phyloP scores from a whole-genome alignment of 179 eudicot species.

The Actinidia arguta region DNA sequence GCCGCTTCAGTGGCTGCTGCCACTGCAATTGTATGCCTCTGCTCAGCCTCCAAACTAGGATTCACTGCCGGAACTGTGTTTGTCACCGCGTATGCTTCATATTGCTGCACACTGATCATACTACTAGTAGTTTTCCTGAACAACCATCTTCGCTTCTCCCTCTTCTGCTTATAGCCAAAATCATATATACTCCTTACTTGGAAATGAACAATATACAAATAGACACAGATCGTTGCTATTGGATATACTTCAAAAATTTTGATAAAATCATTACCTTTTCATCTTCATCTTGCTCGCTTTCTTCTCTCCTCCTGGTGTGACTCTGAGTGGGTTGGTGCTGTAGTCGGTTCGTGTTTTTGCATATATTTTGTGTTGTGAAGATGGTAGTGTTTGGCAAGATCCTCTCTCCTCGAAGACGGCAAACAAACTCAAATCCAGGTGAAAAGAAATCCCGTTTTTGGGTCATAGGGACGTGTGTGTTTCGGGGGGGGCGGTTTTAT shows the following conservation, averaged over 20 bases:
- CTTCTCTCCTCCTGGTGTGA: constrained; percentile 34
- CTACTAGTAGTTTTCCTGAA: constrained; percentile 60
- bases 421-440: neutral
- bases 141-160: constrained; percentile 84
- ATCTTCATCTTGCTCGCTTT: constrained; percentile 55
- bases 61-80: neutral
- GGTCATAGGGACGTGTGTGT: constrained; percentile 6
- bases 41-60: constrained; percentile 37
- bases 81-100: constrained; percentile 26
- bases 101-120: constrained; percentile 38
- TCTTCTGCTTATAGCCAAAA: constrained; percentile 46
- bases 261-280: constrained; percentile 31
- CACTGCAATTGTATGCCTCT: constrained; percentile 76
- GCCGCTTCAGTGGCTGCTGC: constrained; percentile 93
- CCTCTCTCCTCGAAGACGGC: constrained; percentile 9
- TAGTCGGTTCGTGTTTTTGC: neutral
- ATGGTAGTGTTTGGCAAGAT: neutral
- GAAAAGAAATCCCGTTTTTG: constrained; percentile 17
- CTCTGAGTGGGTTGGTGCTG: constrained; percentile 12
- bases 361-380: neutral
- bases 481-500: neutral
- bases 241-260: neutral
- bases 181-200: neutral
- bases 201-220: neutral
- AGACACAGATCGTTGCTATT: too few relatives aligned